These are phyloP conservation scores for Cucurbita argyrosperma DNA, from an alignment of 306 rosid species.

Conservation along the genomic window DNA sequence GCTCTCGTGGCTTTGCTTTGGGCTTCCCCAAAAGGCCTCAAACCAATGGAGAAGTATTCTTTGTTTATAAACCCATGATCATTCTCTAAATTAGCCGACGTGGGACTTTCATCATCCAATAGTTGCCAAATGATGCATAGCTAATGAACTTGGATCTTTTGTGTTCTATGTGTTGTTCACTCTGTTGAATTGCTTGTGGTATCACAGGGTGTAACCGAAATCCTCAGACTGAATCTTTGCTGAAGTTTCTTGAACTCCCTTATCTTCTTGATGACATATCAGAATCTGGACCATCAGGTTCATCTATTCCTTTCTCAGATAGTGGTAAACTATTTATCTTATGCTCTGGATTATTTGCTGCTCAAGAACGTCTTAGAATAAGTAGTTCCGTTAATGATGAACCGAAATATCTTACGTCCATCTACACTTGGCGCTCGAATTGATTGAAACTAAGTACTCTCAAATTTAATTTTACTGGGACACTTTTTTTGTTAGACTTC, in stretches of 20 bases:
- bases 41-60: too few species aligned
- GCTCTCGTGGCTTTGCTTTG: too few species aligned
- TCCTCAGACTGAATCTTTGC: conserved; percentile 75
- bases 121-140: background rate
- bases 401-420: background rate
- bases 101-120: too few species aligned
- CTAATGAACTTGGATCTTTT: background rate
- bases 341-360: background rate
- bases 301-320: conserved; percentile 25
- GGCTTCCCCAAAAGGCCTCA: too few species aligned
- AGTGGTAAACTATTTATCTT: conserved; percentile 29
- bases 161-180: conserved; percentile 3
- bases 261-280: conserved; percentile 57
- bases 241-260: conserved; percentile 79
- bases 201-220: conserved; percentile 40
- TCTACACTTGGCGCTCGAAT: background rate
- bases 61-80: too few species aligned
- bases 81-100: too few species aligned
- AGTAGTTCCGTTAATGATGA: background rate
- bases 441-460: background rate
- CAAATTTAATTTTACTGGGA: background rate
- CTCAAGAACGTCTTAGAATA: background rate
- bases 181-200: background rate
- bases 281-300: conserved; percentile 22
- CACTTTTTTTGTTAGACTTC: background rate